phyloP scores from a whole-genome alignment of 176 grass and related monocot genomes.

The Zea mays region Zm-B73-REFERENCE-NAM-5.0 NC_050098.1:40999001-40999500 shows the following conservation, averaged over 20 bases:
- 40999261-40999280: neutral
- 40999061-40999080: neutral
- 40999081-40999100: neutral
- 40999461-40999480: neutral
- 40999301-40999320: neutral
- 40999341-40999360: neutral
- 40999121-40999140: neutral
- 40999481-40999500: neutral
- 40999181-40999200: neutral
- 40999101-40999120: neutral
- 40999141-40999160: neutral
- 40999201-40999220: neutral
- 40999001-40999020: too few species aligned
- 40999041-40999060: neutral
- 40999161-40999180: neutral
- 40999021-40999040: too few species aligned
- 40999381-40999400: neutral
- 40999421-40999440: neutral
- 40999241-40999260: neutral
- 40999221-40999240: neutral
- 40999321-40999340: neutral
- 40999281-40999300: too few species aligned
- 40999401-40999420: constrained; percentile 1
- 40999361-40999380: neutral
- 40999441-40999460: constrained; percentile 1